These are phyloP conservation scores for Pseudogymnoascus sp. DNA, from an alignment of 2,329 filamentous ascomycete genomes.

Conservation along the genomic window DNA sequence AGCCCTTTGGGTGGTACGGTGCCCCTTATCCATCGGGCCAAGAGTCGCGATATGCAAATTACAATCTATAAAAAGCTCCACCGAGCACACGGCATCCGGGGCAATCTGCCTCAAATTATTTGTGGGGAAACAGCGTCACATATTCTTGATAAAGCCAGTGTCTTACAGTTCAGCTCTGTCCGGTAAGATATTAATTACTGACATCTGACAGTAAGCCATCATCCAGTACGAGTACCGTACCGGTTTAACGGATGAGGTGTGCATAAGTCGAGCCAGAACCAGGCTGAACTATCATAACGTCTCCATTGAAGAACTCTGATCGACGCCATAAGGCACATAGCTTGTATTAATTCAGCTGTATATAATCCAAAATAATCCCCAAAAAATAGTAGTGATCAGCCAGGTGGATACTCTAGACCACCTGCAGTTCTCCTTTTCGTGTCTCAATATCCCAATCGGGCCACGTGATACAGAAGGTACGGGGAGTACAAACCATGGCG, in stretches of 20 bases:
- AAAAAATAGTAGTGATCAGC: not conserved
- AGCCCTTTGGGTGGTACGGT: not conserved
- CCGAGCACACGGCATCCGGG: slow-evolving; percentile 2
- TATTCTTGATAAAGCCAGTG: not conserved
- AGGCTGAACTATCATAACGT: not conserved
- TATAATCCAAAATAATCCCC: not conserved
- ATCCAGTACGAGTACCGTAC: not conserved
- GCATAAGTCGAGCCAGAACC: not conserved
- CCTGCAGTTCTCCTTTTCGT: not conserved
- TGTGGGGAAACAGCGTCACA: slow-evolving; percentile 6
- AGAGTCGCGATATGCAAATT: slow-evolving; percentile 9
- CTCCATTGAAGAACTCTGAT: slow-evolving; percentile 2
- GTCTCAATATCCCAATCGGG: not conserved
- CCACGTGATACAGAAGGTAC: slow-evolving; percentile 2
- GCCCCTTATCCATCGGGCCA: slow-evolving; percentile 6
- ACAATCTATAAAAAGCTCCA: slow-evolving; percentile 9
- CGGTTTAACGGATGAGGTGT: not conserved
- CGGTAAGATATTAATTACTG: not conserved
- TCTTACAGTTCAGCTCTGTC: not conserved
- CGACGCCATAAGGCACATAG: not conserved
- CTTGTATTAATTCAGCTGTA: slow-evolving; percentile 1
- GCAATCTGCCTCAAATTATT: slow-evolving; percentile 7
- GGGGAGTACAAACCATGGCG: not conserved
- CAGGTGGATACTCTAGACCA: not conserved
- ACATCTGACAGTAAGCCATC: not conserved